Conservation (phyloP, 805 yeast species). For the Candida ascalaphidarum region DNA sequence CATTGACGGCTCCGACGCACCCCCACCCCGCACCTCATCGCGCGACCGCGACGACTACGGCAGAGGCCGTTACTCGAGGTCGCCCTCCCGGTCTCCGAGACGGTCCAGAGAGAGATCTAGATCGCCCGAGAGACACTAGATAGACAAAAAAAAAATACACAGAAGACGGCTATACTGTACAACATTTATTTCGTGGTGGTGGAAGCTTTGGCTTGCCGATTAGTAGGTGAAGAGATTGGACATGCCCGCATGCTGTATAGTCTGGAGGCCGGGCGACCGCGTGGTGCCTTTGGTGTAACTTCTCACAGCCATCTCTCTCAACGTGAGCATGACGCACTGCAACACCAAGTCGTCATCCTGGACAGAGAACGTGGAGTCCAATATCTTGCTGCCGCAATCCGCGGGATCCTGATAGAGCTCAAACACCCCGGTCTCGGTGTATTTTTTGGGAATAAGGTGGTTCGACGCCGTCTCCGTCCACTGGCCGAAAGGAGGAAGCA, state of each 20-base stretch:
- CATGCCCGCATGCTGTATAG: too few species aligned
- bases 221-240: not conserved
- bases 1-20: too few species aligned
- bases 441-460: constrained; percentile 25
- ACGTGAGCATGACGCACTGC: constrained; percentile 17
- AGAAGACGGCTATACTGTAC: too few species aligned
- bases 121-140: constrained; percentile 24
- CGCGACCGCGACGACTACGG: too few species aligned
- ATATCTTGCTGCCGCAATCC: constrained; percentile 3
- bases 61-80: constrained; percentile 18
- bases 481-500: constrained; percentile 31
- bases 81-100: constrained; percentile 18
- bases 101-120: constrained; percentile 29
- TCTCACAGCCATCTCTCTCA: constrained; percentile 23
- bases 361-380: constrained; percentile 21
- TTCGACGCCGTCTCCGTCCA: constrained; percentile 20
- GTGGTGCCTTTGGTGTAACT: constrained; percentile 9
- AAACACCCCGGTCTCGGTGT: constrained; percentile 22
- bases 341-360: constrained; percentile 24
- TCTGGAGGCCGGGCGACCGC: too few species aligned
- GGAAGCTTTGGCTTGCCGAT: too few species aligned
- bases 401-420: constrained; percentile 25
- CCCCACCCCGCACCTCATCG: too few species aligned
- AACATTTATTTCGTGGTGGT: too few species aligned
- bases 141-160: not conserved